These are phyloP conservation scores for Emericellopsis terricola DNA, from an alignment of 495 filamentous ascomycete genomes.

Conservation along the genomic window DNA sequence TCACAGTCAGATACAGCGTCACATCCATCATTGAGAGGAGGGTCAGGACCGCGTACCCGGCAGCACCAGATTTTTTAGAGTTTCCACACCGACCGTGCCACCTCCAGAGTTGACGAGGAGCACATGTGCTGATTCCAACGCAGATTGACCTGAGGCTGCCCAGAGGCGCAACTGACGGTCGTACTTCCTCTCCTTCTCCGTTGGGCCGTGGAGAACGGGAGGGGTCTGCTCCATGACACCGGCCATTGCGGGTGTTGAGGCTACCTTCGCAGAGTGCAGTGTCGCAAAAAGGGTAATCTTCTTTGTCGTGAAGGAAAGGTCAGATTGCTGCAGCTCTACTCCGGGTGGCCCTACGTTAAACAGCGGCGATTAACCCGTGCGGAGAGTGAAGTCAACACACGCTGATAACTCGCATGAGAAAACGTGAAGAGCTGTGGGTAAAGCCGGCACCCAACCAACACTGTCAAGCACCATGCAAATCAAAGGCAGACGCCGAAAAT, in stretches of 20 bases:
- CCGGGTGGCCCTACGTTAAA: too few relatives aligned
- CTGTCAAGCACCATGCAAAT: too few relatives aligned
- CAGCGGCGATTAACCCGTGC: too few relatives aligned
- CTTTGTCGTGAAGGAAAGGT: too few relatives aligned
- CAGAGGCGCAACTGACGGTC: slow-evolving; percentile 90
- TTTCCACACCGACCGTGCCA: slow-evolving; percentile 74
- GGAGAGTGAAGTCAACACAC: too few relatives aligned
- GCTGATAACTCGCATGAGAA: too few relatives aligned
- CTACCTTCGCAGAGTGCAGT: too few relatives aligned
- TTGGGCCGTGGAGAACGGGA: slow-evolving; percentile 40
- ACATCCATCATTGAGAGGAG: not conserved
- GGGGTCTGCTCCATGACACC: slow-evolving; percentile 30
- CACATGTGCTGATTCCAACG: slow-evolving; percentile 76
- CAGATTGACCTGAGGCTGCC: slow-evolving; percentile 82
- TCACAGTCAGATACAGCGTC: slow-evolving; percentile 8
- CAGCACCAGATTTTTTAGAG: slow-evolving; percentile 89
- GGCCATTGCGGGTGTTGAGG: slow-evolving; percentile 27
- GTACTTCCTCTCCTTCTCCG: slow-evolving; percentile 84
- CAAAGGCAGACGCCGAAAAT: too few relatives aligned
- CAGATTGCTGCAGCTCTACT: too few relatives aligned
- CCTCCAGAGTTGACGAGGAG: slow-evolving; percentile 71
- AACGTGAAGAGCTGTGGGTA: too few relatives aligned
- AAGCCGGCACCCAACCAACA: too few relatives aligned
- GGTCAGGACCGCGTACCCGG: slow-evolving; percentile 43
- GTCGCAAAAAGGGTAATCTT: too few relatives aligned